Conservation (phyloP, 1,139 yeast species). For the Debaryomyces nepalensis region DNA sequence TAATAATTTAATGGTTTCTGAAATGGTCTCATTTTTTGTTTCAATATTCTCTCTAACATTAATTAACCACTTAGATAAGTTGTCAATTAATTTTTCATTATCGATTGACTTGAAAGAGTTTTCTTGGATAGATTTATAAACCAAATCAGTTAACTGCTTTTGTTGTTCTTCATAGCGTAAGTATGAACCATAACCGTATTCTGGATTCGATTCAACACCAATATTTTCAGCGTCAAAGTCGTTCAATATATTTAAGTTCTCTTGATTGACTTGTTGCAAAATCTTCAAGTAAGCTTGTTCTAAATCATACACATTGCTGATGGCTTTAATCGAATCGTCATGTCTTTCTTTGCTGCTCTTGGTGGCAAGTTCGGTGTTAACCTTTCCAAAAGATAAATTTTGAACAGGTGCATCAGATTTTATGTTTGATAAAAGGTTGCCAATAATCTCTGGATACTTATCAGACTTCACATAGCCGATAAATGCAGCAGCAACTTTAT, state of each 20-base stretch:
- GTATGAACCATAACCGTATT: conserved; percentile 83
- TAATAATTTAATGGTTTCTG: conserved; percentile 47
- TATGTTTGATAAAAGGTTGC: conserved; percentile 58
- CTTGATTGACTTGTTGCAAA: conserved; percentile 63
- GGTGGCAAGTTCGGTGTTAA: conserved; percentile 34
- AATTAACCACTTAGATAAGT: conserved; percentile 73
- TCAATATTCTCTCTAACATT: conserved; percentile 35
- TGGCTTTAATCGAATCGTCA: conserved; percentile 36
- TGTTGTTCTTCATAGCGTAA: conserved; percentile 61
- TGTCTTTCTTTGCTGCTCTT: conserved; percentile 32
- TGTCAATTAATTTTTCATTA: conserved; percentile 55
- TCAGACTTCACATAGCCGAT: conserved; percentile 52
- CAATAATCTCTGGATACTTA: conserved; percentile 50
- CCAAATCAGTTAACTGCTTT: conserved; percentile 49
- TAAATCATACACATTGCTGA: conserved; percentile 52
- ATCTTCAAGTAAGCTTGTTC: conserved; percentile 84
- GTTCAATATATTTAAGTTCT: conserved; percentile 62
- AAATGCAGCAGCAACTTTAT: conserved; percentile 62
- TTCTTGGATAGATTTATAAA: conserved; percentile 54
- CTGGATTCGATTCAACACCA: conserved; percentile 65
- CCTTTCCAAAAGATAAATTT: conserved; percentile 63
- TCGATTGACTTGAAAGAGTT: conserved; percentile 52
- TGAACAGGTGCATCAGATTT: conserved; percentile 61
- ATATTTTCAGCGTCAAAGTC: conserved; percentile 42
- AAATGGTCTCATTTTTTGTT: conserved; percentile 30